A percentile compares a stretch with the other conserved stretches of the same genome.
These are phyloP conservation scores for Leccinum barrowsii DNA, from an alignment of 768 basidiomycete genomes.

Conservation along the genomic window DNA sequence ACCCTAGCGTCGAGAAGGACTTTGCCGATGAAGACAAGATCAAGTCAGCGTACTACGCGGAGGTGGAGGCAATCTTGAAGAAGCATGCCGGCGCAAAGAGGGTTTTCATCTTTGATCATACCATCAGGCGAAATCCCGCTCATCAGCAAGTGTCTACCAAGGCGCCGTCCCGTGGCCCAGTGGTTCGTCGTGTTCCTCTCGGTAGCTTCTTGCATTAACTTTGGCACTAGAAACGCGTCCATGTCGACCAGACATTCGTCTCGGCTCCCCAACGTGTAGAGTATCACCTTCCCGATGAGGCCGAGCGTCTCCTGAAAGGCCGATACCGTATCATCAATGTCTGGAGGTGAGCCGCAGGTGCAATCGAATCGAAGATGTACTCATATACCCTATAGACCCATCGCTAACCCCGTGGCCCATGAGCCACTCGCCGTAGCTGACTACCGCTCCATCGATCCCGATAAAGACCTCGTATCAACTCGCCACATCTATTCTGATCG, in stretches of 20 bases:
- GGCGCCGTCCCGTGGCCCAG: conserved; percentile 27
- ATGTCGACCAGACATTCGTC: background rate
- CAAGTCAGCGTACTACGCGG: conserved; percentile 37
- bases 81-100: conserved; percentile 36
- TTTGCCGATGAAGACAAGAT: conserved; percentile 41
- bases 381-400: background rate
- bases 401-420: background rate
- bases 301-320: conserved; percentile 16
- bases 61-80: conserved; percentile 41
- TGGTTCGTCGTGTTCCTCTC: conserved; percentile 27
- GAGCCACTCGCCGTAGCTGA: background rate
- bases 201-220: background rate
- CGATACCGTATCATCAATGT: conserved; percentile 46
- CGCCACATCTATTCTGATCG: background rate
- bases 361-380: background rate
- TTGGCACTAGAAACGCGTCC: background rate
- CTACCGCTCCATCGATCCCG: background rate
- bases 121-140: conserved; percentile 31
- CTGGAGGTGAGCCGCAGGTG: conserved; percentile 33
- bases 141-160: conserved; percentile 1
- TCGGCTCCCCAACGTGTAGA: background rate
- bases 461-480: background rate
- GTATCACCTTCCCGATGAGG: background rate
- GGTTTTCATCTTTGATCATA: conserved; percentile 45
- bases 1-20: conserved; percentile 34